phyloP scores from a whole-genome alignment of 1,139 yeast species.

The Nadsonia starkeyi-henricii region DNA sequence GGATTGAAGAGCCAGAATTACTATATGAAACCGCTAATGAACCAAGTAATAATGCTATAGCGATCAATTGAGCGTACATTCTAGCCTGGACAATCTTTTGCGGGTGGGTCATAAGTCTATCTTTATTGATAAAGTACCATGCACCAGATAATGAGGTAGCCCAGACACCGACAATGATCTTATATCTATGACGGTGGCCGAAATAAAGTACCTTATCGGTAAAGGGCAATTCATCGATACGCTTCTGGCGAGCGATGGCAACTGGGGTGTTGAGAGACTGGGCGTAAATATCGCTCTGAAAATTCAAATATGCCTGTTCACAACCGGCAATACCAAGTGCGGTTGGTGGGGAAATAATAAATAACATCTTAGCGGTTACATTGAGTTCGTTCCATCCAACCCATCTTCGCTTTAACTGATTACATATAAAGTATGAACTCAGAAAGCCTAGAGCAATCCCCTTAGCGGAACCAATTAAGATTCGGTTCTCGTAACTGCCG shows the following conservation, averaged over 20 bases:
- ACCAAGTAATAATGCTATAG: constrained; percentile 24
- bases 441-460: background rate
- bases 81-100: constrained; percentile 89
- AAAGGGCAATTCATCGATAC: constrained; percentile 5
- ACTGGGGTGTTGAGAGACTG: constrained; percentile 7
- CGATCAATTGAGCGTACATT: constrained; percentile 81
- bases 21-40: constrained; percentile 16
- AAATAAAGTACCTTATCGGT: constrained; percentile 6
- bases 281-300: constrained; percentile 16
- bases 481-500: background rate
- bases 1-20: constrained; percentile 2
- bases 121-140: constrained; percentile 63
- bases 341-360: constrained; percentile 18
- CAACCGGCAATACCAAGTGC: constrained; percentile 20
- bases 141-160: constrained; percentile 78
- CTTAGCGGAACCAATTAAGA: background rate
- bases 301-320: constrained; percentile 22
- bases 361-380: constrained; percentile 15
- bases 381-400: background rate
- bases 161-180: constrained; percentile 69
- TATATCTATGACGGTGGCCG: constrained; percentile 45
- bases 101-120: constrained; percentile 60
- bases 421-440: background rate
- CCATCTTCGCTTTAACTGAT: background rate
- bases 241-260: constrained; percentile 7